These are phyloP conservation scores for Fusarium humuli DNA, from an alignment of 2,329 filamentous ascomycete genomes.

Conservation along the genomic window DNA sequence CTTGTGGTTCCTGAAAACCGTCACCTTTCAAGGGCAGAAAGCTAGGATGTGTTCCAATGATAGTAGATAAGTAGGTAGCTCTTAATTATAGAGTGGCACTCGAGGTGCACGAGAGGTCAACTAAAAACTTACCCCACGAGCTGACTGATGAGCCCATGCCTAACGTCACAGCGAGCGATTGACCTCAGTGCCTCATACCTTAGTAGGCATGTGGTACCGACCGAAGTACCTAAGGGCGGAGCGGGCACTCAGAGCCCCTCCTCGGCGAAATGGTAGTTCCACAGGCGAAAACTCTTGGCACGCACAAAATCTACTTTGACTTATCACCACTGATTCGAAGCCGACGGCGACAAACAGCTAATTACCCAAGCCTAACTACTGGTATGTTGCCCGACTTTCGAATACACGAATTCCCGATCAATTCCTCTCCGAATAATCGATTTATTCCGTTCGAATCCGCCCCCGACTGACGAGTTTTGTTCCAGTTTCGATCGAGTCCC, in stretches of 20 bases:
- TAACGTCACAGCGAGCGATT: constrained; percentile 35
- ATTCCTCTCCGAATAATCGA: constrained; percentile 26
- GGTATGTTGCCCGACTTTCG: constrained; percentile 48
- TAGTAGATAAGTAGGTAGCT: not conserved
- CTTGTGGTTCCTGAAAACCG: not conserved
- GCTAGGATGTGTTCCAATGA: not conserved
- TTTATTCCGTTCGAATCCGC: constrained; percentile 39
- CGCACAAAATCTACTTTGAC: constrained; percentile 58
- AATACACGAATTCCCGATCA: constrained; percentile 31
- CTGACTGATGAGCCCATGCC: constrained; percentile 13
- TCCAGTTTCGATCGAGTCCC: constrained; percentile 46
- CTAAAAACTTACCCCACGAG: constrained; percentile 37
- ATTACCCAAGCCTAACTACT: constrained; percentile 50
- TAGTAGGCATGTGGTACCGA: not conserved
- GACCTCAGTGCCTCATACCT: not conserved
- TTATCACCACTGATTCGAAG: constrained; percentile 51
- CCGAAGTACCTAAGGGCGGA: constrained; percentile 31
- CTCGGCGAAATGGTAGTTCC: constrained; percentile 55
- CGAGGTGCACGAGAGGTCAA: not conserved
- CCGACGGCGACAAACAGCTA: constrained; percentile 54
- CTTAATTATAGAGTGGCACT: not conserved
- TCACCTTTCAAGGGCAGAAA: not conserved
- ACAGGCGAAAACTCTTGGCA: constrained; percentile 59
- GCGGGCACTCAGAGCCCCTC: constrained; percentile 33
- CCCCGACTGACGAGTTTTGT: constrained; percentile 46